Conservation (phyloP, 108 stramenopile genomes). For the Skeletonema grethae region DNA sequence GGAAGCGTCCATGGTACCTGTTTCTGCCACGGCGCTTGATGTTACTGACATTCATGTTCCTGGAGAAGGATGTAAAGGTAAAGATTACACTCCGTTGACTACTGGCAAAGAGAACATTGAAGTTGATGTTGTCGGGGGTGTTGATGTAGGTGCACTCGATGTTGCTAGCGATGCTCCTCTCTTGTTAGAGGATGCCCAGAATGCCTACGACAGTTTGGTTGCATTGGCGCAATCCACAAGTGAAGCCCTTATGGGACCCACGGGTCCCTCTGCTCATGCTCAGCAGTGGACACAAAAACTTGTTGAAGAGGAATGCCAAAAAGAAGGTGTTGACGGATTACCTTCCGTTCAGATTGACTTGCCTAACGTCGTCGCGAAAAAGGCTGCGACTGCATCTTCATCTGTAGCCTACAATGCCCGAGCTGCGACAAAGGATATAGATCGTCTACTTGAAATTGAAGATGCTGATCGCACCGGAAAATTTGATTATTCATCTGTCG, state of each 20-base stretch:
- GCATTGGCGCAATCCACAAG: conserved; percentile 23
- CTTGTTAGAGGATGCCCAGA: conserved; percentile 33
- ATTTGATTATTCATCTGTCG: conserved; percentile 67
- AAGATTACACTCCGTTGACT: conserved; percentile 19
- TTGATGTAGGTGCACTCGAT: conserved; percentile 34
- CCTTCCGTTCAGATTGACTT: background rate
- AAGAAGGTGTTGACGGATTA: conserved; percentile 22
- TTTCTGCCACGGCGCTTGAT: conserved; percentile 28
- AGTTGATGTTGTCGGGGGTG: conserved; percentile 22
- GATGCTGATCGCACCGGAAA: conserved; percentile 69
- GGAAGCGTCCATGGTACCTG: conserved; percentile 15
- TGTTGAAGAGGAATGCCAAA: conserved; percentile 39
- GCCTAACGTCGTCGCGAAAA: conserved; percentile 12
- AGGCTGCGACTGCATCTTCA: conserved; percentile 1
- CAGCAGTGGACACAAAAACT: conserved; percentile 40
- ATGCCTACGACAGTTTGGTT: conserved; percentile 23
- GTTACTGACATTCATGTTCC: conserved; percentile 19
- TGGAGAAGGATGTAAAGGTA: conserved; percentile 38
- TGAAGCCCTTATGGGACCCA: conserved; percentile 9
- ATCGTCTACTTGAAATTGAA: conserved; percentile 60
- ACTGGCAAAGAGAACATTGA: conserved; percentile 5
- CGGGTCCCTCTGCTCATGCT: conserved; percentile 15
- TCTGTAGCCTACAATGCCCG: conserved; percentile 17
- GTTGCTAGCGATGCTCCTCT: conserved; percentile 33
- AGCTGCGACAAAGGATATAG: conserved; percentile 42